Percentiles rank a stretch among this genome's conserved stretches.
These are phyloP conservation scores for Diaporthe sp. DNA, from an alignment of 2,329 filamentous ascomycete genomes.

Conservation along the genomic window DNA sequence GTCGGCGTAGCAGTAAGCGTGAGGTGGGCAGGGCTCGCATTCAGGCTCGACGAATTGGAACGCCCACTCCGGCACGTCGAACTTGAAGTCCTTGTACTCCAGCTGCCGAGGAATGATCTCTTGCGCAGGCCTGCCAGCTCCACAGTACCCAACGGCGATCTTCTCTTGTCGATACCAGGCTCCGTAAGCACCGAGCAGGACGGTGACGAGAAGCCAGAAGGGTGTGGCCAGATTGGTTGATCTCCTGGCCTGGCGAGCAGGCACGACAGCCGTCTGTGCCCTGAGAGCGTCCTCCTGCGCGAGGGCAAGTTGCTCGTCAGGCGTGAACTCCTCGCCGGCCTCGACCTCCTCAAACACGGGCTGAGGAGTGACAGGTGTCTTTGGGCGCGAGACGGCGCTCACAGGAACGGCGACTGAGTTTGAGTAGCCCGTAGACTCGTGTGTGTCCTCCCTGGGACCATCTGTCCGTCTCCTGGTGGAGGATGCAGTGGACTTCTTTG, in stretches of 20 bases:
- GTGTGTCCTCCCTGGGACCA: slow-evolving; percentile 62
- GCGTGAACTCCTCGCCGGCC: slow-evolving; percentile 92
- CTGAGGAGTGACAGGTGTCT: slow-evolving; percentile 52
- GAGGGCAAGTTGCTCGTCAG: slow-evolving; percentile 87
- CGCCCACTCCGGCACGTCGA: slow-evolving; percentile 81
- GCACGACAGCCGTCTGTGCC: slow-evolving; percentile 62
- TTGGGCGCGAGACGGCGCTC: slow-evolving; percentile 52
- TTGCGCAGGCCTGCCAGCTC: slow-evolving; percentile 77
- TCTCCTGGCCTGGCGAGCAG: slow-evolving; percentile 57
- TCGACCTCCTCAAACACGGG: slow-evolving; percentile 61
- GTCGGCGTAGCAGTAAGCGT: slow-evolving; percentile 88
- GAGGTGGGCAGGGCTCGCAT: slow-evolving; percentile 90
- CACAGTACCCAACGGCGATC: slow-evolving; percentile 95
- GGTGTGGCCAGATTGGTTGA: slow-evolving; percentile 69
- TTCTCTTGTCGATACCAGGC: slow-evolving; percentile 95
- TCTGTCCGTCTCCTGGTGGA: slow-evolving; percentile 61
- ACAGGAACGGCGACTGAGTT: slow-evolving; percentile 71
- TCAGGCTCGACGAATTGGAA: slow-evolving; percentile 79
- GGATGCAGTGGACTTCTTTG: slow-evolving; percentile 57
- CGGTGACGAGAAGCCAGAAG: slow-evolving; percentile 78
- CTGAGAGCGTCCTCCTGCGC: slow-evolving; percentile 75
- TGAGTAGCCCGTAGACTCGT: slow-evolving; percentile 66
- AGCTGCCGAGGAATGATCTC: slow-evolving; percentile 62
- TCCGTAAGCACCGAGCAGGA: slow-evolving; percentile 79
- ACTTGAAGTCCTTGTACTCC: slow-evolving; percentile 52